Conservation (phyloP, 345 rosid genomes). For the Boechera stricta region DNA sequence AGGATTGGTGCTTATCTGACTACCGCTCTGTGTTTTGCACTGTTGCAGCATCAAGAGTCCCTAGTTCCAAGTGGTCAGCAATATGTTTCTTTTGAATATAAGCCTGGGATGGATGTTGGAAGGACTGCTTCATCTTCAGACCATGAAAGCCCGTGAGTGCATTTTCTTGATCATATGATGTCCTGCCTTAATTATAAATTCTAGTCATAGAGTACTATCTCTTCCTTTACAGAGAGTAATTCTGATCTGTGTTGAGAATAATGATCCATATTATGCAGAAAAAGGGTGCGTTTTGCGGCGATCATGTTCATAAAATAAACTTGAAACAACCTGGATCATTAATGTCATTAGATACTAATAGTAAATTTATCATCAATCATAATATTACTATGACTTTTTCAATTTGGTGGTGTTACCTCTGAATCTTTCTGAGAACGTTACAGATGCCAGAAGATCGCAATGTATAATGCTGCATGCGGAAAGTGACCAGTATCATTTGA, state of each 20-base stretch:
- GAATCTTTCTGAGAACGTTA: slow-evolving; percentile 13
- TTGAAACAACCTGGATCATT: slow-evolving; percentile 7
- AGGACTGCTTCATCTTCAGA: slow-evolving; percentile 96
- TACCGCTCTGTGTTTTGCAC: slow-evolving; percentile 19
- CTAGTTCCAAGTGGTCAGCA: slow-evolving; percentile 79
- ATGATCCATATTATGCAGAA: background rate
- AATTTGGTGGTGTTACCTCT: slow-evolving; percentile 4
- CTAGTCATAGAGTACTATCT: background rate
- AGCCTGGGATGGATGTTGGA: slow-evolving; percentile 90
- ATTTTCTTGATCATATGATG: slow-evolving; percentile 25
- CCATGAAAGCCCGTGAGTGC: slow-evolving; percentile 97
- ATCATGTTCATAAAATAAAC: background rate
- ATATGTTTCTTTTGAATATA: slow-evolving; percentile 90
- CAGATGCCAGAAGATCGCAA: slow-evolving; percentile 8
- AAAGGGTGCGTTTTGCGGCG: slow-evolving; percentile 3
- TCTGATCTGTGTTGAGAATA: background rate
- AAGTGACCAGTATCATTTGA: background rate
- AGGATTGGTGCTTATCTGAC: slow-evolving; percentile 24
- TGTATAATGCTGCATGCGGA: slow-evolving; percentile 14
- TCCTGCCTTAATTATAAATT: slow-evolving; percentile 20
- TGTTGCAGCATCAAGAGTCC: slow-evolving; percentile 89
- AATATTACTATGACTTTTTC: background rate
- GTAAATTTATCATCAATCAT: background rate
- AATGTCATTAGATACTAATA: background rate
- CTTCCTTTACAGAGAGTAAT: slow-evolving; percentile 17